Percentiles rank a stretch among this genome's conserved stretches.
Conservation (phyloP, 257 asterid species). For the Solanum habrochaites region DNA sequence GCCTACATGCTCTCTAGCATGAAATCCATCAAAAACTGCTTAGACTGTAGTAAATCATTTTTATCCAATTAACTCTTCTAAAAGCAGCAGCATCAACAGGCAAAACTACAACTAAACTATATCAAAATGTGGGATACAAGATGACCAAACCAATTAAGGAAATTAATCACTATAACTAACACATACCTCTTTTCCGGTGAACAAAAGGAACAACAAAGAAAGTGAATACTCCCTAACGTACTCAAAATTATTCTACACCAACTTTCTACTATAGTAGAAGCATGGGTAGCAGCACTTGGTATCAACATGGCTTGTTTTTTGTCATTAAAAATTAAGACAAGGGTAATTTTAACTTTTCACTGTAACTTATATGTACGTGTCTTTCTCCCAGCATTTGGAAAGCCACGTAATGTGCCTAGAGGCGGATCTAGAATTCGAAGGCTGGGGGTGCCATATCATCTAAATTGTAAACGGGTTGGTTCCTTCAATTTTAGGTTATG, state of each 20-base stretch:
- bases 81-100: neutral
- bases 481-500: too few species aligned
- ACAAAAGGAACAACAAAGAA: neutral
- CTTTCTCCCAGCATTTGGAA: neutral
- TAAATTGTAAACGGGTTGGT: too few species aligned
- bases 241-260: neutral
- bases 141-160: neutral
- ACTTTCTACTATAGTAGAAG: neutral
- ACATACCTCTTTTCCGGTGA: neutral
- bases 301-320: neutral
- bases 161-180: neutral
- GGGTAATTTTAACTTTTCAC: neutral
- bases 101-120: neutral
- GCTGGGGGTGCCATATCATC: too few species aligned
- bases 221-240: neutral
- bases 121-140: neutral
- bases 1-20: neutral
- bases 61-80: neutral
- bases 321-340: neutral
- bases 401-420: neutral
- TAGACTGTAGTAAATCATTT: neutral
- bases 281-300: neutral
- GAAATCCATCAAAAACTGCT: neutral
- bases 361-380: neutral
- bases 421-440: too few species aligned